Conservation (phyloP, 2,329 filamentous ascomycete genomes). For the Fusarium lyarnte region DNA sequence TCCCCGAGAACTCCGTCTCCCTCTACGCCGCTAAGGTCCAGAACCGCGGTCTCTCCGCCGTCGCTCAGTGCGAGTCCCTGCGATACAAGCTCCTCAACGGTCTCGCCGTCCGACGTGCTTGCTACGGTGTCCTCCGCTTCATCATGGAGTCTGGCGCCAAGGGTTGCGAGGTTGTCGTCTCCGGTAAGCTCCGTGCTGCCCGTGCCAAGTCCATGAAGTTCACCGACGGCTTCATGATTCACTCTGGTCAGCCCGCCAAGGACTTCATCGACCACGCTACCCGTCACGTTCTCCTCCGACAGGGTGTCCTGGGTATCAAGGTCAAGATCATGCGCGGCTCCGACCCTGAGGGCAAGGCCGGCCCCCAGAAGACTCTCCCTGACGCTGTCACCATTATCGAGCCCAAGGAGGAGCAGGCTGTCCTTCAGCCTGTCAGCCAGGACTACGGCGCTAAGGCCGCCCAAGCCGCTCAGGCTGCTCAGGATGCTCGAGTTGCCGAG, state of each 20-base stretch:
- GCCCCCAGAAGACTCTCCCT: constrained; percentile 95
- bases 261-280: constrained; percentile 99
- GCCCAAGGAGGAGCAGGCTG: constrained; percentile 98
- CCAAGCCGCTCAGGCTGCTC: constrained; percentile 70
- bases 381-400: constrained; percentile 99
- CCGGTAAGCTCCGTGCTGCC: constrained; percentile 97
- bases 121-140: constrained; percentile 99
- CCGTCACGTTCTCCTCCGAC: constrained; percentile 98
- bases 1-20: constrained; percentile 99
- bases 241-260: constrained; percentile 99
- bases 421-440: constrained; percentile 95
- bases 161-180: constrained; percentile 99
- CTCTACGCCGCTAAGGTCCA: constrained; percentile 99
- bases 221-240: constrained; percentile 99
- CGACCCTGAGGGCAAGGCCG: constrained; percentile 98
- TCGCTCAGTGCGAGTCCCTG: constrained; percentile 99
- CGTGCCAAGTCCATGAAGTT: constrained; percentile 99
- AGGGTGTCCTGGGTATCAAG: constrained; percentile 99
- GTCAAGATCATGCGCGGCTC: constrained; percentile 99
- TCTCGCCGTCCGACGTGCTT: constrained; percentile 96
- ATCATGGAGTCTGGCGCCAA: constrained; percentile 99
- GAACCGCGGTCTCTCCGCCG: constrained; percentile 99
- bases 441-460: constrained; percentile 96
- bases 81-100: constrained; percentile 99
- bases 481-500: constrained; percentile 67